Evolutionary conservation across 192 early-diverging fungal genomes (phyloP).

Genomic region (Umbelopsis isabellina): DNA sequence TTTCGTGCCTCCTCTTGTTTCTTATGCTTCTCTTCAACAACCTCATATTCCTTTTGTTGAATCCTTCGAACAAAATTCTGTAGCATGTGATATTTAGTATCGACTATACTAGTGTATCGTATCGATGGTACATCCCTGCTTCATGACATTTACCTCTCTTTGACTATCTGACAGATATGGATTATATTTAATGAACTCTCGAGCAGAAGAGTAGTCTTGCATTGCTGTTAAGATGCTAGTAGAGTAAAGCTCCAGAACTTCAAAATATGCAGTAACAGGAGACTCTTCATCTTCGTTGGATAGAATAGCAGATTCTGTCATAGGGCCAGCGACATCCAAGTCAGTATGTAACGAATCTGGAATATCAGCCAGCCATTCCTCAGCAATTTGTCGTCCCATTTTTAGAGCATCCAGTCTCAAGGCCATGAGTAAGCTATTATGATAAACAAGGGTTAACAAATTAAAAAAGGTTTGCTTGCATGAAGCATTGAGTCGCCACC

Average conservation of each 20-base stretch:
- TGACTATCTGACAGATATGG: conserved; percentile 28
- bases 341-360: conserved; percentile 25
- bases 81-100: not conserved
- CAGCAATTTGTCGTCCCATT: conserved; percentile 38
- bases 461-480: not conserved
- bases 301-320: conserved; percentile 18
- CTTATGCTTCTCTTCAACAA: not conserved
- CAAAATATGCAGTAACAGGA: conserved; percentile 22
- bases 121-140: not conserved
- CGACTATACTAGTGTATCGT: not conserved
- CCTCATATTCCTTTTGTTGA: conserved; percentile 4
- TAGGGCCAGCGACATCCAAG: conserved; percentile 16
- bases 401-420: conserved; percentile 16
- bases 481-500: not conserved
- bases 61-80: conserved; percentile 3
- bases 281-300: conserved; percentile 13
- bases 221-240: conserved; percentile 22
- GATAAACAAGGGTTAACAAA: not conserved
- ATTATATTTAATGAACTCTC: conserved; percentile 41
- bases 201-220: conserved; percentile 37
- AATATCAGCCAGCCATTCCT: conserved; percentile 39
- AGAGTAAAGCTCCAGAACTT: conserved; percentile 34
- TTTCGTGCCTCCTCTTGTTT: conserved; percentile 18
- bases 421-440: conserved; percentile 26
- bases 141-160: conserved; percentile 33